Evolutionary conservation across 73 alveolate species (phyloP).

Genomic region (Tetrahymena elliotti): DNA sequence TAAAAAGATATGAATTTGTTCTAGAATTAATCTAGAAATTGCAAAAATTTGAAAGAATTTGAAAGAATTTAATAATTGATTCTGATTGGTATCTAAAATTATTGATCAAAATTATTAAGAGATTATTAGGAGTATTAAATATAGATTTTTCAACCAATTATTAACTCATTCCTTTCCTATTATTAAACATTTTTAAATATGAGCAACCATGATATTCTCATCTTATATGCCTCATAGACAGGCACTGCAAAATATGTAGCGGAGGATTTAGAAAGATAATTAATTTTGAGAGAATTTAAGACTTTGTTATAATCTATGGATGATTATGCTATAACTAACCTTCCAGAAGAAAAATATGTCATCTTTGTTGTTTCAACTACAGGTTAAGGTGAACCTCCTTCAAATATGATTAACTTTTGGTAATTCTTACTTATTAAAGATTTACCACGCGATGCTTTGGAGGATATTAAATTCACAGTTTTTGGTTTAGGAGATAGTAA

Average conservation of each 20-base stretch:
- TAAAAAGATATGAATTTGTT: not conserved
- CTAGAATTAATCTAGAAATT: not conserved
- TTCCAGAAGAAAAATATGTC: slow-evolving; percentile 45
- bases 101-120: not conserved
- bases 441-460: slow-evolving; percentile 57
- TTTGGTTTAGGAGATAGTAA: slow-evolving; percentile 85
- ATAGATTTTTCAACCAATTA: not conserved
- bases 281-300: not conserved
- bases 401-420: slow-evolving; percentile 63
- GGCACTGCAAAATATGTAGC: slow-evolving; percentile 25
- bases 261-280: not conserved
- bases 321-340: not conserved
- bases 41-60: not conserved
- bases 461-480: slow-evolving; percentile 57
- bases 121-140: not conserved
- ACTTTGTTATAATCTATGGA: not conserved
- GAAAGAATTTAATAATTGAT: not conserved
- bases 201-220: not conserved
- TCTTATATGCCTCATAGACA: slow-evolving; percentile 31
- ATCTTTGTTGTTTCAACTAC: slow-evolving; percentile 74
- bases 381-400: slow-evolving; percentile 77
- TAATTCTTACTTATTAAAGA: slow-evolving; percentile 53
- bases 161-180: not conserved
- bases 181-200: not conserved
- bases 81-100: not conserved